Evolutionary conservation across 805 yeast species (phyloP).

Genomic region (Sugiyamaella marilandica): DNA sequence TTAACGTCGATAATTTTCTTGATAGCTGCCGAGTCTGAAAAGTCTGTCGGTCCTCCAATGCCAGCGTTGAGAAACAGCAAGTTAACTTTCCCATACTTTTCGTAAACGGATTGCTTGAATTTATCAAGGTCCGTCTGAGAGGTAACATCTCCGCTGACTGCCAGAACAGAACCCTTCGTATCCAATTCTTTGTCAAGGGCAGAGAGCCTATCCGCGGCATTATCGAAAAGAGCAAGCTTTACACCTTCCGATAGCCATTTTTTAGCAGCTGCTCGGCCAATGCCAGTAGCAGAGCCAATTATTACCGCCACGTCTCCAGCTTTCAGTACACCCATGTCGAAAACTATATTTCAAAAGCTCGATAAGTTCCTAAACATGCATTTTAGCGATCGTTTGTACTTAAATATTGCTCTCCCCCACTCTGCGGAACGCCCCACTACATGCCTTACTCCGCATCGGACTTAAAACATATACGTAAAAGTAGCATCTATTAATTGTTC

Average conservation of each 20-base stretch:
- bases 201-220: constrained; percentile 10
- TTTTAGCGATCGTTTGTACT: not conserved
- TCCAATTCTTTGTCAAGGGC: constrained; percentile 8
- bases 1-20: constrained; percentile 23
- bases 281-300: constrained; percentile 25
- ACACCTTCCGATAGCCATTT: constrained; percentile 26
- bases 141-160: constrained; percentile 20
- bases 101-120: constrained; percentile 21
- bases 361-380: not conserved
- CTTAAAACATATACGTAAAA: not conserved
- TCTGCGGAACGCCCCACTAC: not conserved
- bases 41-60: constrained; percentile 20
- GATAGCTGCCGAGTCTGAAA: constrained; percentile 20
- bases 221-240: constrained; percentile 26
- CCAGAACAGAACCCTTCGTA: constrained; percentile 6
- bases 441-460: constrained; percentile 1
- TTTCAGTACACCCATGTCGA: constrained; percentile 8
- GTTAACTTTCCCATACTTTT: constrained; percentile 20
- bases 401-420: not conserved
- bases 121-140: constrained; percentile 17
- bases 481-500: too few species aligned
- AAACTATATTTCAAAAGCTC: too few species aligned
- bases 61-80: constrained; percentile 28
- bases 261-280: constrained; percentile 27
- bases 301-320: constrained; percentile 20